Evolutionary conservation across 1,139 yeast genomes (phyloP).

Genomic region (Suhomyces panamericanus): DNA sequence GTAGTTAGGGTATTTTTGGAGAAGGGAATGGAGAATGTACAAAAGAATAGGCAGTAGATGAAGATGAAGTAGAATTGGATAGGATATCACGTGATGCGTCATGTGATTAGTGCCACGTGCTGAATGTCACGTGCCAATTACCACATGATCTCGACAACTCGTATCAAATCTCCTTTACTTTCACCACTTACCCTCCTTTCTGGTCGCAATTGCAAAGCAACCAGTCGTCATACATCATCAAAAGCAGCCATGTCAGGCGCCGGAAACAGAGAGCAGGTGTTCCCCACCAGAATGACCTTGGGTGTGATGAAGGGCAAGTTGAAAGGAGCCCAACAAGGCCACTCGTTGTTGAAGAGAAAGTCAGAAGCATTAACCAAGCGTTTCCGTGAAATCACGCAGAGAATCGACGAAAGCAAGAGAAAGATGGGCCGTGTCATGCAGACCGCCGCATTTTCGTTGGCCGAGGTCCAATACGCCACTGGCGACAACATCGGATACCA

Average conservation of each 20-base stretch:
- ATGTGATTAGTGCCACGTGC: neutral
- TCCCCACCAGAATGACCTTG: constrained; percentile 96
- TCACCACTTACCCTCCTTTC: neutral
- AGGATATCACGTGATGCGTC: neutral
- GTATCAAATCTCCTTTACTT: neutral
- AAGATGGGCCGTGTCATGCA: constrained; percentile 99
- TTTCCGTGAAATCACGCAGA: constrained; percentile 89
- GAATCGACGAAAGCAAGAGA: constrained; percentile 93
- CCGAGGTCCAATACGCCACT: constrained; percentile 96
- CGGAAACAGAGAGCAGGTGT: constrained; percentile 75
- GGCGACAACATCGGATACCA: constrained; percentile 95
- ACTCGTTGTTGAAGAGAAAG: constrained; percentile 87
- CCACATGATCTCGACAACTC: neutral
- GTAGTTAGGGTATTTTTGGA: neutral
- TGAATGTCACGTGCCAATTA: neutral
- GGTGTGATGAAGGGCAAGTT: constrained; percentile 92
- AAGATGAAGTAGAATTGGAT: neutral
- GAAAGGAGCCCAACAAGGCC: constrained; percentile 97
- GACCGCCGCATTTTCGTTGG: constrained; percentile 94
- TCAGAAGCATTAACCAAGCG: constrained; percentile 96
- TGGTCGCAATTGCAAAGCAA: neutral
- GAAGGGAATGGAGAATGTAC: neutral
- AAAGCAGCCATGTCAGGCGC: constrained; percentile 42
- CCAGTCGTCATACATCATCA: neutral
- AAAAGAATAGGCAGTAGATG: neutral